Percentiles rank a stretch among this genome's conserved stretches.
These are phyloP conservation scores for Lichtheimia ornata DNA, from an alignment of 371 early-diverging fungal genomes.

Conservation along the genomic window DNA sequence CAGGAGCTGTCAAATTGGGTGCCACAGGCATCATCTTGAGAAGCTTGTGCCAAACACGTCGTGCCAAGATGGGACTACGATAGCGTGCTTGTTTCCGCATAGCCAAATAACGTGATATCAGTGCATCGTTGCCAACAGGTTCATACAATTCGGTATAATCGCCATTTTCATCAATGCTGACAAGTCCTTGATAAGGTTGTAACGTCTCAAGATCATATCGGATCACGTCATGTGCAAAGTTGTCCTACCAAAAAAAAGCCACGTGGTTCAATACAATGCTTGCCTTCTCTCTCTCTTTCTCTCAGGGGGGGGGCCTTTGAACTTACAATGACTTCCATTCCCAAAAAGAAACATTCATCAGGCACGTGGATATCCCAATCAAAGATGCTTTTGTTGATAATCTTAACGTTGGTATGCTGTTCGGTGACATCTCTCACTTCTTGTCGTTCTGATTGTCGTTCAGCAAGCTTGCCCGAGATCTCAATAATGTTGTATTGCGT, in stretches of 20 bases:
- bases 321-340: conserved; percentile 90
- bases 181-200: conserved; percentile 80
- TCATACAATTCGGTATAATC: conserved; percentile 88
- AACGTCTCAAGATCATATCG: conserved; percentile 77
- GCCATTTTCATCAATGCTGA: conserved; percentile 78
- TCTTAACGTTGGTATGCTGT: conserved; percentile 62
- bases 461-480: conserved; percentile 82
- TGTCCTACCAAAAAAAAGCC: conserved; percentile 61
- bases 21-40: conserved; percentile 77
- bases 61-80: conserved; percentile 62
- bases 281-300: too few relatives aligned
- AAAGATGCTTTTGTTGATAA: conserved; percentile 90
- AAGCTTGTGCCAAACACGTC: conserved; percentile 48
- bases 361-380: conserved; percentile 81
- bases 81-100: conserved; percentile 60
- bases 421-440: conserved; percentile 43
- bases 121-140: conserved; percentile 70
- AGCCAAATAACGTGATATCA: conserved; percentile 71
- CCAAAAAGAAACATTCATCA: conserved; percentile 86
- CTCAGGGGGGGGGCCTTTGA: neutral
- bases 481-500: conserved; percentile 92
- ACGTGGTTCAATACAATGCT: neutral
- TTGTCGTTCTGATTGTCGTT: conserved; percentile 66
- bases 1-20: conserved; percentile 80
- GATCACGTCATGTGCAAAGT: conserved; percentile 93